phyloP scores from a whole-genome alignment of 2,329 filamentous ascomycete species.

The Xylaria arbuscula region DNA sequence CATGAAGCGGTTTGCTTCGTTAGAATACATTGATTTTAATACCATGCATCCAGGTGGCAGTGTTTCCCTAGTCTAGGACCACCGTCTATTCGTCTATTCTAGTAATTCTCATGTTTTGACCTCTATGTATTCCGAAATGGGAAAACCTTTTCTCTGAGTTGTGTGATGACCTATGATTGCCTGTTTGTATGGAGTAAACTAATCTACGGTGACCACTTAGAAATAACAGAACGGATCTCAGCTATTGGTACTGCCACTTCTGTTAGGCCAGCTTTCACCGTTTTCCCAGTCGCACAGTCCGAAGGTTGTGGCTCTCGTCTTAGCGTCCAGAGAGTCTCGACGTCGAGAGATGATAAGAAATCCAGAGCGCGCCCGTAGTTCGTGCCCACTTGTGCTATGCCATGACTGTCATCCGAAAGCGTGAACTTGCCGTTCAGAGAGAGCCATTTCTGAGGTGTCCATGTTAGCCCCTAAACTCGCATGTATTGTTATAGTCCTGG shows the following conservation, averaged over 20 bases:
- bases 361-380: conserved; percentile 79
- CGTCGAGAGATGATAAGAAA: conserved; percentile 75
- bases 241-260: conserved; percentile 59
- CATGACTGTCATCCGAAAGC: conserved; percentile 95
- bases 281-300: conserved; percentile 42
- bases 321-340: conserved; percentile 71
- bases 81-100: conserved; percentile 13
- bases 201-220: conserved; percentile 41
- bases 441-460: conserved; percentile 70
- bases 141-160: not conserved
- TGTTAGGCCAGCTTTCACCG: conserved; percentile 52
- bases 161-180: not conserved
- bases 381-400: conserved; percentile 84
- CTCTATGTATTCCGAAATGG: not conserved
- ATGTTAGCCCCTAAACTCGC: not conserved
- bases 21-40: conserved; percentile 5
- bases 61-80: not conserved
- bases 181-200: not conserved
- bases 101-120: not conserved
- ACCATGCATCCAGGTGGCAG: not conserved
- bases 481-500: not conserved
- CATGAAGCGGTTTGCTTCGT: not conserved
- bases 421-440: conserved; percentile 82
- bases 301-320: conserved; percentile 51
- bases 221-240: conserved; percentile 43